phyloP scores from a whole-genome alignment of 2,329 filamentous ascomycete genomes.

The Hymenotorrendiella dingleyae region DNA sequence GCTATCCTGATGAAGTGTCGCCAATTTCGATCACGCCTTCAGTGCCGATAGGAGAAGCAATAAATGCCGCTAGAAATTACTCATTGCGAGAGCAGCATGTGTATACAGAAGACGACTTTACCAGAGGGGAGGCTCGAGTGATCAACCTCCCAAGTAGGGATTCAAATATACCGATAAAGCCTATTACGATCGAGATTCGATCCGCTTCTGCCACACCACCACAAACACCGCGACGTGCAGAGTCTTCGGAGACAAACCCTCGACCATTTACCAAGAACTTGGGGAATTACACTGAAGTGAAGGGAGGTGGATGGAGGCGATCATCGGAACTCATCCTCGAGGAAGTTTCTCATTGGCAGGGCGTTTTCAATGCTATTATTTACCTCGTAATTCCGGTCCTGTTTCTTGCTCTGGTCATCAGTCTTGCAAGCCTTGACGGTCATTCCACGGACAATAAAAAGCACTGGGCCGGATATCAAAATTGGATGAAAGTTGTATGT shows the following conservation, averaged over 20 bases:
- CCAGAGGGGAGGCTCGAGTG: background rate
- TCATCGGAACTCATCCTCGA: background rate
- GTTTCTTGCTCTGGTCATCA: slow-evolving; percentile 7
- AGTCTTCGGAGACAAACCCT: background rate
- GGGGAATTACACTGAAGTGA: slow-evolving; percentile 6
- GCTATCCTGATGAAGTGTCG: slow-evolving; percentile 2
- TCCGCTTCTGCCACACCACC: background rate
- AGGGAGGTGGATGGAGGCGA: background rate
- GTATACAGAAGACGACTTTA: background rate
- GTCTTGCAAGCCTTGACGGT: slow-evolving; percentile 4
- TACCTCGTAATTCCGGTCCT: slow-evolving; percentile 3
- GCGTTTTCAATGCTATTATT: background rate
- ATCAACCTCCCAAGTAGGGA: background rate
- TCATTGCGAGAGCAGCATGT: too few relatives aligned
- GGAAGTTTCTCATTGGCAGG: background rate
- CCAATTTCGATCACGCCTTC: background rate
- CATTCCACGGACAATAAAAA: slow-evolving; percentile 4
- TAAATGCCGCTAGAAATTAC: too few relatives aligned
- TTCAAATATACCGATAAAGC: background rate
- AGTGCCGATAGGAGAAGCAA: background rate
- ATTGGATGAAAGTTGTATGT: slow-evolving; percentile 8
- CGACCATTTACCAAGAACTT: background rate
- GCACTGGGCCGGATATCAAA: slow-evolving; percentile 4
- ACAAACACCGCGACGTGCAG: background rate
- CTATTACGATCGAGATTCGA: slow-evolving; percentile 1